These are phyloP conservation scores for Eutrema japonicum DNA, from an alignment of 345 rosid genomes.

Conservation along the genomic window DNA sequence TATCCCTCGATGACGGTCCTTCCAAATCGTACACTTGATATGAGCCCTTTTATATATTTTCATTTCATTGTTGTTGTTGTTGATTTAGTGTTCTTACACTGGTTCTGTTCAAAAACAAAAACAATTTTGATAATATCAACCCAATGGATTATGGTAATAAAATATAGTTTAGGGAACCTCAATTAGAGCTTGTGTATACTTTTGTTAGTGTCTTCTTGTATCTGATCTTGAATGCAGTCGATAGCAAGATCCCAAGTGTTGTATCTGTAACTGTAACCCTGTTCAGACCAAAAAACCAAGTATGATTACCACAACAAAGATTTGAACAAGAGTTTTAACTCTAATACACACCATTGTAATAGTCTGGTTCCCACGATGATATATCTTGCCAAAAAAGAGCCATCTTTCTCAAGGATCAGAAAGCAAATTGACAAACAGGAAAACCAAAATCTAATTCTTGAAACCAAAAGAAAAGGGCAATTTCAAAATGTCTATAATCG, in stretches of 20 bases:
- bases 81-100: background rate
- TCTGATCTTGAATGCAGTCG: no score
- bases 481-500: no score
- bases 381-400: no score
- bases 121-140: no score
- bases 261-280: slow-evolving; percentile 74
- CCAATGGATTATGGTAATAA: no score
- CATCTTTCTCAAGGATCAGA: background rate
- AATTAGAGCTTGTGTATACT: no score
- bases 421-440: background rate
- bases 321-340: background rate
- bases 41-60: slow-evolving; percentile 33
- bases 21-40: slow-evolving; percentile 45
- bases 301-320: background rate
- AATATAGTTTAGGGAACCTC: no score
- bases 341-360: no score
- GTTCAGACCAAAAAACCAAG: slow-evolving; percentile 17
- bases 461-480: background rate
- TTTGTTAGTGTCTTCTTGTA: no score
- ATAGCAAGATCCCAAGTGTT: slow-evolving; percentile 26
- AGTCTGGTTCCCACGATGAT: no score
- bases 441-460: background rate
- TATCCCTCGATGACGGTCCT: slow-evolving; percentile 43
- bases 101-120: no score
- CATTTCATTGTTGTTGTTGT: background rate